Conservation (phyloP, 2,329 filamentous ascomycete species). For the Rhinocladiella similis region DNA sequence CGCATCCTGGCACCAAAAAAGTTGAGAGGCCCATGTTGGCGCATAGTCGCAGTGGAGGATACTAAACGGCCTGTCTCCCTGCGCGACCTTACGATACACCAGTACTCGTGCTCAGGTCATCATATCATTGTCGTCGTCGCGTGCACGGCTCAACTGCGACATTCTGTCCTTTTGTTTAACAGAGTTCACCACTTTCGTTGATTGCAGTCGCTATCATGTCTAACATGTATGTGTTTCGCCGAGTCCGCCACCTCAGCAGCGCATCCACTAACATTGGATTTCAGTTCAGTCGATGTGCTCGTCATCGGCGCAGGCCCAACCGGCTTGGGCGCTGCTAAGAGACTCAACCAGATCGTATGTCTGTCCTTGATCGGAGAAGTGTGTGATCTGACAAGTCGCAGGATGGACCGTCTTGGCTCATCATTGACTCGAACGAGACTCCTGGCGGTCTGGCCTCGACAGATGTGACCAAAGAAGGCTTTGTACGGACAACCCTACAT, state of each 20-base stretch:
- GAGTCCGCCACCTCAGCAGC: not conserved
- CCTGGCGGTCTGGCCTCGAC: conserved; percentile 95
- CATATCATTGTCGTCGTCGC: too few species aligned
- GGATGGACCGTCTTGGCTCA: conserved; percentile 93
- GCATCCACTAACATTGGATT: conserved; percentile 13
- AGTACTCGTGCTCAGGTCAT: too few species aligned
- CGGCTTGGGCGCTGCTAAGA: conserved; percentile 95
- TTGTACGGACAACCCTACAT: conserved; percentile 17
- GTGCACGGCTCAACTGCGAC: not conserved
- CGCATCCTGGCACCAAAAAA: not conserved
- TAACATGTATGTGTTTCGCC: conserved; percentile 16
- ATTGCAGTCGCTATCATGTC: conserved; percentile 13
- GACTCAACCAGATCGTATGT: conserved; percentile 90
- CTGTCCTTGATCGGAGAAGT: not conserved
- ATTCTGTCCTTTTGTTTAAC: not conserved
- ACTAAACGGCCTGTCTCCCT: not conserved
- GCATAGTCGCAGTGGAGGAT: not conserved
- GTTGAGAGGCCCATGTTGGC: not conserved
- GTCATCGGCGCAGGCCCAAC: conserved; percentile 98
- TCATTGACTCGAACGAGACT: conserved; percentile 87
- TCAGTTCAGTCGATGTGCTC: conserved; percentile 90
- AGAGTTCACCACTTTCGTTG: conserved; percentile 4
- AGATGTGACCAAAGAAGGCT: conserved; percentile 82
- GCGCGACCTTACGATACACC: not conserved
- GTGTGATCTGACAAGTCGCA: conserved; percentile 40